Evolutionary conservation across 495 filamentous ascomycete genomes (phyloP).

Genomic region (Talaromyces adpressus): DNA sequence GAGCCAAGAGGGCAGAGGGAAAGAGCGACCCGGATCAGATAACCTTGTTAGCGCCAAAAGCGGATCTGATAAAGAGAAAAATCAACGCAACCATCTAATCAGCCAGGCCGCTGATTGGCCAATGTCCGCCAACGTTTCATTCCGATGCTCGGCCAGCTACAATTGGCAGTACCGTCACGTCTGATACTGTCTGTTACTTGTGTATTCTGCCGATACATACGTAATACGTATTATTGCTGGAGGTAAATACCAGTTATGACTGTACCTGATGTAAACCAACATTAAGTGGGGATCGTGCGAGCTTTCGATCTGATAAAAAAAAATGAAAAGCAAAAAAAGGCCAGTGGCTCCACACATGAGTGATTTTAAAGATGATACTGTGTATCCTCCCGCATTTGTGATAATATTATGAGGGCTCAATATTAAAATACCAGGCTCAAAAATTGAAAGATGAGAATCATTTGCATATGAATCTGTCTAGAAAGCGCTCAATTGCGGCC

Average conservation of each 20-base stretch:
- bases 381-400: no score
- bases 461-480: background rate
- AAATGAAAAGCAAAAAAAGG: background rate
- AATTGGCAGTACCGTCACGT: background rate
- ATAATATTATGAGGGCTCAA: background rate
- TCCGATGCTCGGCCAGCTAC: background rate
- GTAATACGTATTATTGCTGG: background rate
- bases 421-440: background rate
- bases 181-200: background rate
- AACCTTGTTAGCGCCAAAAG: conserved; percentile 3
- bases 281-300: background rate
- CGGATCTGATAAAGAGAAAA: conserved; percentile 5
- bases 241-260: background rate
- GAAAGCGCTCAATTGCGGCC: no score
- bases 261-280: background rate
- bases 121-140: background rate
- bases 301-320: background rate
- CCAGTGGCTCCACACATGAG: background rate
- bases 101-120: background rate
- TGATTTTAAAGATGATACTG: background rate
- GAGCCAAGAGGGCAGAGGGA: background rate
- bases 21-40: conserved; percentile 3
- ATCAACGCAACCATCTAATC: conserved; percentile 1
- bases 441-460: background rate
- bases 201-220: background rate